A percentile compares a stretch with the other conserved stretches of the same genome.
Evolutionary conservation across 1,284 basidiomycete genomes (phyloP).

Genomic region (Golubevia pallescens): DNA sequence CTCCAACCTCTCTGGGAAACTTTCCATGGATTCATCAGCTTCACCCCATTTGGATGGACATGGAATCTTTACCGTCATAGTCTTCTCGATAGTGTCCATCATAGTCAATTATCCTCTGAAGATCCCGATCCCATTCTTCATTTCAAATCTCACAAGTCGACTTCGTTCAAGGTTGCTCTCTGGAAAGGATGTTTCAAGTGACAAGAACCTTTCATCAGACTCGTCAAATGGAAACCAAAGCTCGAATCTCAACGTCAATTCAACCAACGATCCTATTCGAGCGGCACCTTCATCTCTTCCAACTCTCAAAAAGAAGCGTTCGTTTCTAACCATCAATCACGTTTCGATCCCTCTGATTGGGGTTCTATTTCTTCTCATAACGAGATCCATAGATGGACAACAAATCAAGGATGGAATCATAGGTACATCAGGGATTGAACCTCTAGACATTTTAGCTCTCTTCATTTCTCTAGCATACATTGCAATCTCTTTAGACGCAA

Average conservation of each 20-base stretch:
- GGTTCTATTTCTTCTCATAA: slow-evolving; percentile 78
- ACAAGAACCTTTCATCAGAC: not conserved
- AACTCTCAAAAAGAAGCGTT: not conserved
- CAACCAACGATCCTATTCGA: too few species aligned
- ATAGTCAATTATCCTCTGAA: slow-evolving; percentile 46
- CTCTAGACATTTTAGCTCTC: slow-evolving; percentile 89
- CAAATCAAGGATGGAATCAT: slow-evolving; percentile 75
- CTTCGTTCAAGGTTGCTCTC: slow-evolving; percentile 5
- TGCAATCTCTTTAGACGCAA: slow-evolving; percentile 87
- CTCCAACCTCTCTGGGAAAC: too few species aligned
- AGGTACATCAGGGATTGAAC: slow-evolving; percentile 76
- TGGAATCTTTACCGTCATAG: slow-evolving; percentile 57
- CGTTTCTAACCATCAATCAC: slow-evolving; percentile 25
- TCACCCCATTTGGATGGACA: slow-evolving; percentile 35
- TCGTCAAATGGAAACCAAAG: not conserved
- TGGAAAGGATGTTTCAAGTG: slow-evolving; percentile 3
- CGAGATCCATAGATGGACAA: slow-evolving; percentile 73
- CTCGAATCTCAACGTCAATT: not conserved
- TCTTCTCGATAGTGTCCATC: slow-evolving; percentile 54
- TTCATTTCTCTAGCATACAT: slow-evolving; percentile 94
- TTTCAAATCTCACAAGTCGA: slow-evolving; percentile 15
- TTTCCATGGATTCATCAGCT: too few species aligned
- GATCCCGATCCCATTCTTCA: slow-evolving; percentile 31
- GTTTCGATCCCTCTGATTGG: slow-evolving; percentile 73
- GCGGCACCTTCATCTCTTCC: not conserved